These are phyloP conservation scores for Microbotryum silenes-acaulis DNA, from an alignment of 1,284 basidiomycete genomes.

Conservation along the genomic window DNA sequence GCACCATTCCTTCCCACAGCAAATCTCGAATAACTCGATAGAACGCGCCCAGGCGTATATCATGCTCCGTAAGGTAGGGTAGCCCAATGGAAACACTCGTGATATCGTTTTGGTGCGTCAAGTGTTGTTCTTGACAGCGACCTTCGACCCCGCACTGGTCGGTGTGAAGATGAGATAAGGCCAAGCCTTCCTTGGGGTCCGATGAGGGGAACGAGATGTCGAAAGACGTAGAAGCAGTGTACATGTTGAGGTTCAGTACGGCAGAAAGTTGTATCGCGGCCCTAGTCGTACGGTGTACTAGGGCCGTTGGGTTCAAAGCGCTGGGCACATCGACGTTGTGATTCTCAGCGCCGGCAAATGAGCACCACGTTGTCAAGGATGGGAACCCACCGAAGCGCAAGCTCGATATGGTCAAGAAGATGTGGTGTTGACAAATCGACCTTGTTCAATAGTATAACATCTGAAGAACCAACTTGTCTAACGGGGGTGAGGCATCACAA, in stretches of 20 bases:
- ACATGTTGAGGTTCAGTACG: slow-evolving; percentile 73
- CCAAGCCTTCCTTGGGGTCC: slow-evolving; percentile 12
- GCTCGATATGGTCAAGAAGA: slow-evolving; percentile 47
- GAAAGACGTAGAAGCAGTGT: slow-evolving; percentile 41
- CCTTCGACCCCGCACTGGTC: too few species aligned
- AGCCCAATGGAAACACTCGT: slow-evolving; percentile 62
- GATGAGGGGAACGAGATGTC: slow-evolving; percentile 8
- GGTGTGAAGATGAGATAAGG: too few species aligned
- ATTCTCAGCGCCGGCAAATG: neutral
- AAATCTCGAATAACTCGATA: slow-evolving; percentile 37
- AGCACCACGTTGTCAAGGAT: neutral
- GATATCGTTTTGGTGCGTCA: slow-evolving; percentile 58
- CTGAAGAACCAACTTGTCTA: slow-evolving; percentile 82
- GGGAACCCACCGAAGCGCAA: slow-evolving; percentile 46
- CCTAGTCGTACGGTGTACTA: slow-evolving; percentile 60
- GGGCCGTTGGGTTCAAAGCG: slow-evolving; percentile 66
- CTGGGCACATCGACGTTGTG: slow-evolving; percentile 33
- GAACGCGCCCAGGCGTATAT: neutral
- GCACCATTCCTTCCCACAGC: slow-evolving; percentile 58
- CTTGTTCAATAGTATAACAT: slow-evolving; percentile 85
- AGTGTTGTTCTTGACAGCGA: slow-evolving; percentile 9
- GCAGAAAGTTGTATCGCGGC: slow-evolving; percentile 58
- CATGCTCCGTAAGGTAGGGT: slow-evolving; percentile 50
- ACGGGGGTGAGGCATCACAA: neutral
- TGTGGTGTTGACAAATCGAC: slow-evolving; percentile 56